Base-by-base conservation (phyloP, 257 asterid genomes). In the Salvia hispanica region DNA sequence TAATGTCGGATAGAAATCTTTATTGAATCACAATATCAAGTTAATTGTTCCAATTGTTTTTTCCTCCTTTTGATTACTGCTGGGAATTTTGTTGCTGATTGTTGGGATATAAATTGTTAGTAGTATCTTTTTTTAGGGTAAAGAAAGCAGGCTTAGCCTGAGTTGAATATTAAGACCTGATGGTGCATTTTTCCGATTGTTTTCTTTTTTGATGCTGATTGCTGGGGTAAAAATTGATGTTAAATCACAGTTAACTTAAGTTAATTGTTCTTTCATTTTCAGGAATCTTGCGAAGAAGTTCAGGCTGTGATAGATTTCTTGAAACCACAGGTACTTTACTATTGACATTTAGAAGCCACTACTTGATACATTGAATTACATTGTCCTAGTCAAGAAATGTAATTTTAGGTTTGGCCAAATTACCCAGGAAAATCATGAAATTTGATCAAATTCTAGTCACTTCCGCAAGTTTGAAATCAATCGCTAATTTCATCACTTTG, bases 251-350 rank as follows among this genome's bases (percentile, higher is more conserved):
- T 31, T 18, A n/a, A 36, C 58, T 50, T 33, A 18, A 36, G 21
- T 68, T 31, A 21, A 55, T 57, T 46, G 62, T 70, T 43, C 42
- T 61, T 74, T 58, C 59, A 76, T 69, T 63, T 58, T 66, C 78
- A 93, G 97, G 95, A 93, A 63, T 93, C 99, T 36, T 90, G 97
- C 87, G 18, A 78, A 68, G 92, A 93, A 82, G 99, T 93, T 60
- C 76, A 85, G 77, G 86, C 92, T 46, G 91, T 87, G 71, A 90
- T 93, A 71, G 89, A 81, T 74, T 84, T 80, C 79, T 77, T 93
- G 83, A 83, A 71, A 62, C 75, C 75, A 7, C 64, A 71, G 75
- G 75, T 62, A 28, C 16, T 70, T 58, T 47, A 39, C 62, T 70
- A 50, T 60, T n/a, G 18, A 86, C 50, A 73, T 25, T 75, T 69